phyloP scores from a whole-genome alignment of 768 basidiomycete genomes.

The Symmetrospora coprosmae region DNA sequence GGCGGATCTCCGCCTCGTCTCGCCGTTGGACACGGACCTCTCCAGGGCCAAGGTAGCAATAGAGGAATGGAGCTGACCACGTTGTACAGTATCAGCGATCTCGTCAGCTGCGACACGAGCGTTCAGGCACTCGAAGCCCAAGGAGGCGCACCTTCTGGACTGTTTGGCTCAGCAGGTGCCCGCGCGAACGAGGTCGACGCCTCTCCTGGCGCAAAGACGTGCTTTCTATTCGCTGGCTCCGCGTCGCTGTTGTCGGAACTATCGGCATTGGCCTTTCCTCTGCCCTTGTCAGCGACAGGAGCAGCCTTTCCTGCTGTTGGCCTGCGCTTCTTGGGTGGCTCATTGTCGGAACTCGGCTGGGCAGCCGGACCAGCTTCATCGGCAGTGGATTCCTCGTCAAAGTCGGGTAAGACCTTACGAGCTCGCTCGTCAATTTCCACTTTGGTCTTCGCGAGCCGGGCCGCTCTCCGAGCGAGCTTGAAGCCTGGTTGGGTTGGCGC shows the following conservation, averaged over 20 bases:
- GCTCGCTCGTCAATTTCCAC: too few species aligned
- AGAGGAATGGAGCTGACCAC: conserved; percentile 17
- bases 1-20: background rate
- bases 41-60: background rate
- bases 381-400: too few species aligned
- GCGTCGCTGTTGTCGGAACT: background rate
- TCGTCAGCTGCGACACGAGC: too few species aligned
- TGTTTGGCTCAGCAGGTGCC: background rate
- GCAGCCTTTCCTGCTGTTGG: background rate
- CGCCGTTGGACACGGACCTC: background rate
- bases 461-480: conserved; percentile 10
- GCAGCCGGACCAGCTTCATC: background rate
- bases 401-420: too few species aligned
- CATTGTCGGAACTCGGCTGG: background rate
- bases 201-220: background rate
- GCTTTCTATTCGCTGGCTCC: background rate
- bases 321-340: background rate
- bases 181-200: background rate
- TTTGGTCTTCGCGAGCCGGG: too few species aligned
- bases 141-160: background rate
- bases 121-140: background rate
- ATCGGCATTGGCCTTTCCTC: background rate
- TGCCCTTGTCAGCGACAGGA: background rate
- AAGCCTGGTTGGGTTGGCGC: background rate
- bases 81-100: too few species aligned